Evolutionary conservation across 2,329 filamentous ascomycete genomes (phyloP), one percentile per base, ranked within the genome.

Genomic region (Aspergillus intermedius): DNA sequence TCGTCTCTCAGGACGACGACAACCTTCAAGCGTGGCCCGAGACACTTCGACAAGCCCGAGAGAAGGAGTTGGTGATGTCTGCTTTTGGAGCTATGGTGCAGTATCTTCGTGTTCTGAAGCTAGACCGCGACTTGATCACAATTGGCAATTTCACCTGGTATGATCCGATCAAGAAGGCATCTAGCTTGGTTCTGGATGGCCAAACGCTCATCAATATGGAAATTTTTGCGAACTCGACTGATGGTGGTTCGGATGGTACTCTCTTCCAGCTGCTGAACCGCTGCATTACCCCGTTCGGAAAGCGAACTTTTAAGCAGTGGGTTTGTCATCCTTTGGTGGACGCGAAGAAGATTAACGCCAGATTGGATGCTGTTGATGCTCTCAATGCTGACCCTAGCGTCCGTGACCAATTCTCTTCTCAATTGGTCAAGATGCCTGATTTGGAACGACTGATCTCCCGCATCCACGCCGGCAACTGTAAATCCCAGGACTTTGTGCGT

Each of bases 151-250:
- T 98, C 63, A 81, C 83, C 46, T 86, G 83, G 78, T 98, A 98
- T 67, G 90, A 87, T 63, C 93, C 93, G 0, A 97, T 98, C 45
- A 86, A 86, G 61, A 95, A 96, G 64, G 79, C 83, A 1, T 89
- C 90, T 10, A 97, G 88, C 25, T 74, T 98, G 41, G 86, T 98
- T 8, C 78, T 98, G 1, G 93, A 98, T 60, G 93, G 93, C 0
- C 93, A 98, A 65, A 97, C 91, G 19, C 77, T 98, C 58, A 94
- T 95, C 75, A 98, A 98, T 62, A 82, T 98, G n/a, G 93, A 98
- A 65, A 81, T 98, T 4, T 98, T 98, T 59, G 81, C 89, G 58
- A 98, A 98, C 68, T 91, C 86, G 0, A 89, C 87, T 56, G 91
- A 96, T 62, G 91, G 91, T 6, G 83, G 88, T 12, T 66, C 77